A percentile compares a stretch with the other conserved stretches of the same genome.
Evolutionary conservation across 495 filamentous ascomycete genomes (phyloP).

Genomic region (Aspergillus sclerotioniger): DNA sequence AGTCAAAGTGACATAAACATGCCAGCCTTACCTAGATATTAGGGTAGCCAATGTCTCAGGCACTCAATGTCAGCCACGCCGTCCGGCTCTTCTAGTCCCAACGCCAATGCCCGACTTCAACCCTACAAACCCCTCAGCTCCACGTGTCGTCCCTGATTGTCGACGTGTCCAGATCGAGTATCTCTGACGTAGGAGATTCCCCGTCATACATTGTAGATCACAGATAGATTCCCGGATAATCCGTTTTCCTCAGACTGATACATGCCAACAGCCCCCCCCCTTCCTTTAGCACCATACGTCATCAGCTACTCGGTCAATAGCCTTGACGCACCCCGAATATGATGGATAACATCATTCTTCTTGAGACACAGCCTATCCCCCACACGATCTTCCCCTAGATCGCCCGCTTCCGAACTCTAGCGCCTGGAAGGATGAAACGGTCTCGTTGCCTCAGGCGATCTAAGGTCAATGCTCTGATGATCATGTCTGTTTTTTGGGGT

Average conservation of each 20-base stretch:
- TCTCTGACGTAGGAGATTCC: background rate
- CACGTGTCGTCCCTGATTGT: slow-evolving; percentile 16
- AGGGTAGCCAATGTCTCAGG: background rate
- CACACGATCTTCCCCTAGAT: slow-evolving; percentile 14
- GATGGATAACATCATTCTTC: background rate
- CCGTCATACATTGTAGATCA: background rate
- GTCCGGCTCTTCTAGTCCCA: background rate
- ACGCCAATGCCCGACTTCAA: background rate
- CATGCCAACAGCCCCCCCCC: background rate
- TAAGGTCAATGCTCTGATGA: background rate
- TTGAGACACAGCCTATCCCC: background rate
- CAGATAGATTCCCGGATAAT: background rate
- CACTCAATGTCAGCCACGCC: background rate
- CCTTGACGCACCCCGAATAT: background rate
- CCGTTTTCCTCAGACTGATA: background rate
- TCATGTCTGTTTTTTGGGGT: background rate
- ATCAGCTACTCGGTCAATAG: background rate
- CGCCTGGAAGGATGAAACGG: background rate
- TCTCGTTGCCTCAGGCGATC: slow-evolving; percentile 7
- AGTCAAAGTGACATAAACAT: background rate
- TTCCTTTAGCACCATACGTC: background rate
- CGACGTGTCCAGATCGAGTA: slow-evolving; percentile 17
- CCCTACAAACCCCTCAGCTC: slow-evolving; percentile 13
- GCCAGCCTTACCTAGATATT: background rate
- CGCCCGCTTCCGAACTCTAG: slow-evolving; percentile 6